Conservation (phyloP, 257 asterid genomes). For the Agastache rugosa region DNA sequence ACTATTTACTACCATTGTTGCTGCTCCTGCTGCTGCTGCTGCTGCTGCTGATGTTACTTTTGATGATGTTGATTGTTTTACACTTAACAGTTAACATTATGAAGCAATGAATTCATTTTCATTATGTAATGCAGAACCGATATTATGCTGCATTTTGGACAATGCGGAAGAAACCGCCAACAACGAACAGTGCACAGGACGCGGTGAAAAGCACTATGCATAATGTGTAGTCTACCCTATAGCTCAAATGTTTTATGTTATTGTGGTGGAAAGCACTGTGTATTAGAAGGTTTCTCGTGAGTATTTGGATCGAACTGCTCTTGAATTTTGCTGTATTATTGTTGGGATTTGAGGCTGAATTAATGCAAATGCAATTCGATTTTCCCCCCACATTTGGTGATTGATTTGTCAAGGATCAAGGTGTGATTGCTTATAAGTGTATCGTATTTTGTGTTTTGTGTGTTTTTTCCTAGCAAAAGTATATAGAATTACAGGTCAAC, state of each 20-base stretch:
- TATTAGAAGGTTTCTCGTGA: not conserved
- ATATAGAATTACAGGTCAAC: too few species aligned
- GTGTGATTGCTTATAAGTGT: not conserved
- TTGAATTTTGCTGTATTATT: conserved; percentile 10
- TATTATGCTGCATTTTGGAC: conserved; percentile 92
- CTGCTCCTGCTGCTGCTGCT: not conserved
- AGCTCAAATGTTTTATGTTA: not conserved
- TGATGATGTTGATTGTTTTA: not conserved
- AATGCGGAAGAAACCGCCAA: conserved; percentile 65
- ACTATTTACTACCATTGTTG: too few species aligned
- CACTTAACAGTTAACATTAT: not conserved
- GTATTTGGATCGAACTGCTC: not conserved
- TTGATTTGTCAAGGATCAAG: not conserved
- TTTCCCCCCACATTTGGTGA: not conserved
- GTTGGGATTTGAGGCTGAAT: conserved; percentile 7
- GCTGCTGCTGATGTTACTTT: not conserved
- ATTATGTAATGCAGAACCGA: conserved; percentile 59
- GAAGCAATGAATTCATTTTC: not conserved
- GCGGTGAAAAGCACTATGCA: not conserved
- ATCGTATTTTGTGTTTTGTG: not conserved
- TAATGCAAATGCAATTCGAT: not conserved
- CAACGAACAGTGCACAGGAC: conserved; percentile 6
- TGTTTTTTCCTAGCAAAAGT: too few species aligned
- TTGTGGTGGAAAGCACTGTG: not conserved
- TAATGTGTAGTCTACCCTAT: conserved; percentile 5